phyloP scores from a whole-genome alignment of 768 basidiomycete genomes.

The Mycena floridula region DNA sequence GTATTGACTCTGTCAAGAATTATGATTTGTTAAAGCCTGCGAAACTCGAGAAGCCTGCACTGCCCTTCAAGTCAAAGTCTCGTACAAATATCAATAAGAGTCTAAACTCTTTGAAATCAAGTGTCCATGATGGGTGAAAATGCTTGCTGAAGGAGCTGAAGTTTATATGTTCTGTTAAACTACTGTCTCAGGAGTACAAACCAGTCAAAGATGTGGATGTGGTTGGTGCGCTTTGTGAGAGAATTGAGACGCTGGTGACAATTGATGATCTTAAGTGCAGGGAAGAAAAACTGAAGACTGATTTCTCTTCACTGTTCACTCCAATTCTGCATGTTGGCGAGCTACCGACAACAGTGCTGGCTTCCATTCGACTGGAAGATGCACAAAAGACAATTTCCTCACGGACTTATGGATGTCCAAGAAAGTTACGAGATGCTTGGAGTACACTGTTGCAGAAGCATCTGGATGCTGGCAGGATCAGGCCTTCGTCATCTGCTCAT shows the following conservation, averaged over 20 bases:
- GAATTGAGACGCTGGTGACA: too few species aligned
- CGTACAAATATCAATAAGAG: neutral
- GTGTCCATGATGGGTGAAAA: neutral
- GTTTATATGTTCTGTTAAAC: neutral
- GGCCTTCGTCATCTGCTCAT: conserved; percentile 14
- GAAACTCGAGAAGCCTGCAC: too few species aligned
- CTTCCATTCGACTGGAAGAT: conserved; percentile 15
- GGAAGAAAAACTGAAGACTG: neutral
- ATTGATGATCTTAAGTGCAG: neutral
- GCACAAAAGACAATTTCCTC: conserved; percentile 5
- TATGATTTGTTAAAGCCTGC: too few species aligned
- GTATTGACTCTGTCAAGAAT: too few species aligned
- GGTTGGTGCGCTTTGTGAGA: too few species aligned
- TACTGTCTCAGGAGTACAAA: neutral
- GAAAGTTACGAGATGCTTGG: conserved; percentile 25
- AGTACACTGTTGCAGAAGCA: conserved; percentile 18
- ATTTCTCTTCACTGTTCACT: too few species aligned
- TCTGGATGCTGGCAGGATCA: conserved; percentile 19
- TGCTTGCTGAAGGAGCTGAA: neutral
- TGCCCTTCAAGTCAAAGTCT: too few species aligned
- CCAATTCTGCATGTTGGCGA: neutral
- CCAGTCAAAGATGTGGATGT: neutral
- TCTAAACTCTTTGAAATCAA: neutral
- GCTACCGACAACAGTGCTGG: conserved; percentile 8
- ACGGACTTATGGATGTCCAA: conserved; percentile 16